Percentiles rank a stretch among this genome's conserved stretches.
Conservation (phyloP, 2,329 filamentous ascomycete genomes). For the Aspergillus viridinutans region DNA sequence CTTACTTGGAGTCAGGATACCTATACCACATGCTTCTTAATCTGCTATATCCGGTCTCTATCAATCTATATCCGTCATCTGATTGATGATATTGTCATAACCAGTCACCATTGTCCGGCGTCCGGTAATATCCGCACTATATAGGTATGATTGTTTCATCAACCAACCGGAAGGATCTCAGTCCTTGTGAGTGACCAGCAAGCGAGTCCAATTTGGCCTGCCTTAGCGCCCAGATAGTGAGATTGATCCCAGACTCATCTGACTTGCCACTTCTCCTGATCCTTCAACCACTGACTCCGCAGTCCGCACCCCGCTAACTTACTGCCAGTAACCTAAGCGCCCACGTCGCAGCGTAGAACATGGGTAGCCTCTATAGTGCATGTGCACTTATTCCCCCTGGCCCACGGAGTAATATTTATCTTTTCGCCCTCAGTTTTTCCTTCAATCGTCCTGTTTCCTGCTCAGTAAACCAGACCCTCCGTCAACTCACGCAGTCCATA, state of each 20-base stretch:
- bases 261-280: background rate
- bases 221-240: background rate
- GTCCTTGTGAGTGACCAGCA: background rate
- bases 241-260: background rate
- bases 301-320: background rate
- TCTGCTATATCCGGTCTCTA: background rate
- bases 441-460: background rate
- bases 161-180: background rate
- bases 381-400: background rate
- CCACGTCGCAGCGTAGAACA: background rate
- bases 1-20: background rate
- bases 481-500: background rate
- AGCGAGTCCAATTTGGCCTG: background rate
- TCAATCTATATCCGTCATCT: background rate
- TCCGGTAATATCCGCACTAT: background rate
- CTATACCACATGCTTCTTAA: too few species aligned
- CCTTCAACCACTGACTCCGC: background rate
- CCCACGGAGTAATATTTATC: background rate
- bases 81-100: background rate
- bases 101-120: background rate
- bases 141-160: background rate
- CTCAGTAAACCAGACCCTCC: background rate
- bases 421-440: background rate
- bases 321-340: too few species aligned
- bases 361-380: background rate